These are phyloP conservation scores for Polytrichum formosum DNA, from an alignment of 225 moss, liverwort and hornwort species.

Conservation along the genomic window DNA sequence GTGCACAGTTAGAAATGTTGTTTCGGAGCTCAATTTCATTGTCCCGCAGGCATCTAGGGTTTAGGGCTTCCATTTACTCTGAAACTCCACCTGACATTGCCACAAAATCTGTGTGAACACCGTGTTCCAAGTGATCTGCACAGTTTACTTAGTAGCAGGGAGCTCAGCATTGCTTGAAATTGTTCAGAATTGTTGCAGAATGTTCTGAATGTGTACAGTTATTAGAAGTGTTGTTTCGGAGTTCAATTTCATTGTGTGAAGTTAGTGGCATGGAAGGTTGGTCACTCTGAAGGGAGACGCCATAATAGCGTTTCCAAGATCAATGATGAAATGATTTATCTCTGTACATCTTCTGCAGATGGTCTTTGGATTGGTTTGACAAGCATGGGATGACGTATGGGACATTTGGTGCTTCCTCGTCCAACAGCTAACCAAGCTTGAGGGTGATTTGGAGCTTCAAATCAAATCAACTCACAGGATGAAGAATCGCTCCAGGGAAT, in stretches of 20 bases:
- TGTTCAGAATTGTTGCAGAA: too few relatives aligned
- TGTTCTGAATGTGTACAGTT: too few relatives aligned
- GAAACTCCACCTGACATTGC: background rate
- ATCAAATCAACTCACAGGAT: too few relatives aligned
- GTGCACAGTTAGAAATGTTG: too few relatives aligned
- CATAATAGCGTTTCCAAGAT: conserved; percentile 10
- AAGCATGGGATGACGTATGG: conserved; percentile 46
- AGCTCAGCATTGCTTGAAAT: too few relatives aligned
- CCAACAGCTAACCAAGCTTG: conserved; percentile 4
- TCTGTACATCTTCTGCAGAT: conserved; percentile 63
- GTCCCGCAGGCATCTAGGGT: background rate
- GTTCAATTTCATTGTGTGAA: background rate
- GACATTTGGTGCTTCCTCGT: conserved; percentile 52
- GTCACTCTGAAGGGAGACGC: conserved; percentile 15
- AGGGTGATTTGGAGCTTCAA: too few relatives aligned
- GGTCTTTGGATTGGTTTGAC: conserved; percentile 58
- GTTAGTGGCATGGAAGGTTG: background rate
- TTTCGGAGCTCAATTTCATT: too few relatives aligned
- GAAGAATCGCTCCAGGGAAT: too few relatives aligned
- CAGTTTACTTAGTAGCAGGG: too few relatives aligned
- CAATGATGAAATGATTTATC: conserved; percentile 28
- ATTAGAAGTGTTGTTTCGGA: background rate
- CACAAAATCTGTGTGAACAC: background rate
- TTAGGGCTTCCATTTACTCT: conserved; percentile 7
- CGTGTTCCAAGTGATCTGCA: too few relatives aligned